phyloP scores from a whole-genome alignment of 495 filamentous ascomycete species.

The Xylaria flabelliformis region DNA sequence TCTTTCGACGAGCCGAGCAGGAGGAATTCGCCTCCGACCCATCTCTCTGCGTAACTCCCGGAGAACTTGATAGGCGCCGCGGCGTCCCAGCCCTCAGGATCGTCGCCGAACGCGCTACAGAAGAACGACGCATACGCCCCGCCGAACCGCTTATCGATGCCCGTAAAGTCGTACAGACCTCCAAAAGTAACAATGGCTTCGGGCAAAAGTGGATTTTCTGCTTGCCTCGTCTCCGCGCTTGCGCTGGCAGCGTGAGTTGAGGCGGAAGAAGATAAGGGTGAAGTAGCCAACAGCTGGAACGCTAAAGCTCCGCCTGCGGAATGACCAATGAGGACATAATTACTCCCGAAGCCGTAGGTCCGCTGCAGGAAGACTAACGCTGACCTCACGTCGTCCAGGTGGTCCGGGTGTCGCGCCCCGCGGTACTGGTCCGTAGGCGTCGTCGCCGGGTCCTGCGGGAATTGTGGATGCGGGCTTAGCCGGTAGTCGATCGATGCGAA shows the following conservation, averaged over 20 bases:
- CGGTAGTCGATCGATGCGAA: constrained; percentile 82
- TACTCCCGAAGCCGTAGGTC: constrained; percentile 54
- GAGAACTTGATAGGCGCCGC: constrained; percentile 35
- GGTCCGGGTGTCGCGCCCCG: constrained; percentile 71
- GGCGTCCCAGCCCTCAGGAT: constrained; percentile 36
- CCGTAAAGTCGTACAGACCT: constrained; percentile 42
- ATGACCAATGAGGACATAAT: constrained; percentile 76
- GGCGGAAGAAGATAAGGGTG: background rate
- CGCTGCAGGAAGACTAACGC: constrained; percentile 67
- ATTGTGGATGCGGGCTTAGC: constrained; percentile 71
- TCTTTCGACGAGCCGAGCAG: constrained; percentile 65
- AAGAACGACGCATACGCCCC: constrained; percentile 35
- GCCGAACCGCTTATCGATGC: constrained; percentile 33
- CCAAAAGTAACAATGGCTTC: constrained; percentile 36
- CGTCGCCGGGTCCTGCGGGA: constrained; percentile 56
- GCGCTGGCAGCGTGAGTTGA: background rate
- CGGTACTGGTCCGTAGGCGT: constrained; percentile 45
- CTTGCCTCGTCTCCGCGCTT: constrained; percentile 39
- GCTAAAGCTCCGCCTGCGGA: constrained; percentile 77
- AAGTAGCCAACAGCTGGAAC: constrained; percentile 63
- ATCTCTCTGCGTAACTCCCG: constrained; percentile 49
- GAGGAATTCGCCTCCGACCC: constrained; percentile 48
- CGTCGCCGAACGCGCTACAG: constrained; percentile 34
- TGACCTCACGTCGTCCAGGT: constrained; percentile 70
- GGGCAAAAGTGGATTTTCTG: constrained; percentile 47